Evolutionary conservation across 2,329 filamentous ascomycete genomes (phyloP).

Genomic region (Cordyceps cicadae): DNA sequence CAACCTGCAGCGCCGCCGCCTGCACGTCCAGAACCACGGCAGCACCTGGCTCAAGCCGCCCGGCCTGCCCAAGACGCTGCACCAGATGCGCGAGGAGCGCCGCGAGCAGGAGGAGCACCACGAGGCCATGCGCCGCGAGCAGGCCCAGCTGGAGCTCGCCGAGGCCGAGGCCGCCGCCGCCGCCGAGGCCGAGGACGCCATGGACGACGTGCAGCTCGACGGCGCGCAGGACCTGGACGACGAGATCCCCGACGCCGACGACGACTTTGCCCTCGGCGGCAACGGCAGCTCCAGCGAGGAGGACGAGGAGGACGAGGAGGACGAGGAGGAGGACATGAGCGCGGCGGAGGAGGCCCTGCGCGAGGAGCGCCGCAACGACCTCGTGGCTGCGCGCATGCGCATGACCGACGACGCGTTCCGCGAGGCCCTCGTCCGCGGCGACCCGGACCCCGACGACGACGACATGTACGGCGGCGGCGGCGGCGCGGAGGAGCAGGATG

Average conservation of each 20-base stretch:
- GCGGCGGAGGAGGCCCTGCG: slow-evolving; percentile 32
- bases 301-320: slow-evolving; percentile 33
- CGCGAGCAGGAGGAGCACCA: slow-evolving; percentile 82
- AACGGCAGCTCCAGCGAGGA: slow-evolving; percentile 34
- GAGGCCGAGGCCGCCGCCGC: slow-evolving; percentile 45
- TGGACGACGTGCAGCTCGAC: slow-evolving; percentile 49
- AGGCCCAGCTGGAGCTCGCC: slow-evolving; percentile 64
- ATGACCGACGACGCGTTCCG: slow-evolving; percentile 55
- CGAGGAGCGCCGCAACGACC: slow-evolving; percentile 38
- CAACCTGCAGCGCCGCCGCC: slow-evolving; percentile 64
- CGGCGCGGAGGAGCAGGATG: slow-evolving; percentile 46
- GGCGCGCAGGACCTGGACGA: slow-evolving; percentile 58
- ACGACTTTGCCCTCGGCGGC: slow-evolving; percentile 43
- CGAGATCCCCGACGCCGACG: slow-evolving; percentile 61
- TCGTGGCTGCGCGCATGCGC: slow-evolving; percentile 43
- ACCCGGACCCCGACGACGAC: slow-evolving; percentile 36
- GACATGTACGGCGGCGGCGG: slow-evolving; percentile 39
- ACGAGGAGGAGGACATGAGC: slow-evolving; percentile 25
- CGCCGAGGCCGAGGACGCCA: slow-evolving; percentile 27
- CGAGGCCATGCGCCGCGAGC: slow-evolving; percentile 62
- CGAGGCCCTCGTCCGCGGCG: slow-evolving; percentile 46
- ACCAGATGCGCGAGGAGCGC: slow-evolving; percentile 83
- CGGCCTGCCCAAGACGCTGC: slow-evolving; percentile 78
- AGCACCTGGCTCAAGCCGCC: slow-evolving; percentile 85
- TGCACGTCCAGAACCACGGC: slow-evolving; percentile 79